Evolutionary conservation across 176 grass and related monocot species (phyloP).

Genomic region (Triticum urartu): DNA sequence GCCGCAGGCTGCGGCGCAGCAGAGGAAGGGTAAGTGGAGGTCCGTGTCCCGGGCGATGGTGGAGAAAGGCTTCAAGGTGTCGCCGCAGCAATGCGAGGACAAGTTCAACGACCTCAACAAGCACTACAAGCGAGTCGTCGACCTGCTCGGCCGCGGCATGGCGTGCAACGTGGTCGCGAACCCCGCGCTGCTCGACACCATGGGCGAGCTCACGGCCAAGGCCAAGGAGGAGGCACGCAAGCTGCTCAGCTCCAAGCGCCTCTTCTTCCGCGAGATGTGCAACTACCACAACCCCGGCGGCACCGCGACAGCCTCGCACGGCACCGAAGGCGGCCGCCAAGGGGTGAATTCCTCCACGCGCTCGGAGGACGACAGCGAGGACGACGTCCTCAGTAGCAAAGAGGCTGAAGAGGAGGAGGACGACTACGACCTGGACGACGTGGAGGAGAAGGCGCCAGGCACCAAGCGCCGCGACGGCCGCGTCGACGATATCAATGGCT

Average conservation of each 20-base stretch:
- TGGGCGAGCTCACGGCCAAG: constrained; percentile 63
- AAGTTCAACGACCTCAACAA: constrained; percentile 99
- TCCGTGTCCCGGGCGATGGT: constrained; percentile 78
- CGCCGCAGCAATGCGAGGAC: constrained; percentile 98
- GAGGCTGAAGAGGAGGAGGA: constrained; percentile 30
- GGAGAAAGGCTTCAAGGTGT: constrained; percentile 71
- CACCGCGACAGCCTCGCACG: constrained; percentile 6
- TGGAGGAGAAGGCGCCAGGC: neutral
- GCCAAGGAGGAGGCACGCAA: constrained; percentile 89
- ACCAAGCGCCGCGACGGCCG: no score
- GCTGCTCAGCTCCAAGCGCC: constrained; percentile 91
- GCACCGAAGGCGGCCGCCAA: neutral
- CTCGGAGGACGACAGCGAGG: constrained; percentile 43
- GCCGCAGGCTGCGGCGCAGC: constrained; percentile 27
- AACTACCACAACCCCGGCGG: constrained; percentile 69
- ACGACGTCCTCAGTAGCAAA: constrained; percentile 17
- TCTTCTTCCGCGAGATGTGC: constrained; percentile 98
- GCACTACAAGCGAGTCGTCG: constrained; percentile 83
- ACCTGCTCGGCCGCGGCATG: constrained; percentile 81
- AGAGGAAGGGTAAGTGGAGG: constrained; percentile 99
- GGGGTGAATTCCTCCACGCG: constrained; percentile 20
- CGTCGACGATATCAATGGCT: no score
- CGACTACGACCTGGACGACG: constrained; percentile 1
- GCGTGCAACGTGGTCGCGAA: constrained; percentile 86
- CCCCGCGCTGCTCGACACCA: constrained; percentile 62